Evolutionary conservation across 2,329 filamentous ascomycete genomes (phyloP), one percentile per base, ranked within the genome.

Genomic region (Arthroderma sp.): DNA sequence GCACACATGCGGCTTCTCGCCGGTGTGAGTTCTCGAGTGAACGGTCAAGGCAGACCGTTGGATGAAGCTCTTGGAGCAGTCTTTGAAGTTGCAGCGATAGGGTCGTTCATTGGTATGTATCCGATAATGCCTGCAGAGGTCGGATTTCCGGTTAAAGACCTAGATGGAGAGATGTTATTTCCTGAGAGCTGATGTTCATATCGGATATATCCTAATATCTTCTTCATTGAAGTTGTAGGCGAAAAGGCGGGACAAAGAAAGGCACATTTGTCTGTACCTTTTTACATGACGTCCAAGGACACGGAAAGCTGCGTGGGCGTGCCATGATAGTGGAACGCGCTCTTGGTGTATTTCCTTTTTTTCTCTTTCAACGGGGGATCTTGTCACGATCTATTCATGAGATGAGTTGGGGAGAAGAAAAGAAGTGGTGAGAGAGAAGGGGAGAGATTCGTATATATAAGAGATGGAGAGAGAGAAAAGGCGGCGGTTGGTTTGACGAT

Each of bases 91-190:
- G 53, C 66, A 69, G 41, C 63, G 61, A 48, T 69, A 69, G n/a
- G 66, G 66, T 40, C 66, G 63, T 50, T 69, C 66, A 51, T 69
- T 69, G 51, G 66, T 69, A 45, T 69, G 66, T 54, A 69, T 69
- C 45, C 66, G 63, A 52, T 64, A 66, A 51, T 69, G 66, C 48
- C 66, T 59, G 52, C 64, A 64, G 36, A 69, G 60, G 54, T 69
- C 66, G 22, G 66, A 69, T 48, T 69, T 69, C 56, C 66, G 64
- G 59, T 69, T 69, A 59, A 69, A 69, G 4, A 65, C 66, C 66
- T 69, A 51, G 40, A 33, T n/a, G 31, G 27, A 10, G 28, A 36
- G 42, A 41, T 9, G 32, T 28, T 22, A 22, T 22, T 22, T 22
- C 15, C 15, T 22, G 15, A 1, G 3, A 36, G 31, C 11, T 22